A percentile compares a stretch with the other conserved stretches of the same genome.
Evolutionary conservation across 2,329 filamentous ascomycete species (phyloP).

Genomic region (Chrysoporthe cubensis): DNA sequence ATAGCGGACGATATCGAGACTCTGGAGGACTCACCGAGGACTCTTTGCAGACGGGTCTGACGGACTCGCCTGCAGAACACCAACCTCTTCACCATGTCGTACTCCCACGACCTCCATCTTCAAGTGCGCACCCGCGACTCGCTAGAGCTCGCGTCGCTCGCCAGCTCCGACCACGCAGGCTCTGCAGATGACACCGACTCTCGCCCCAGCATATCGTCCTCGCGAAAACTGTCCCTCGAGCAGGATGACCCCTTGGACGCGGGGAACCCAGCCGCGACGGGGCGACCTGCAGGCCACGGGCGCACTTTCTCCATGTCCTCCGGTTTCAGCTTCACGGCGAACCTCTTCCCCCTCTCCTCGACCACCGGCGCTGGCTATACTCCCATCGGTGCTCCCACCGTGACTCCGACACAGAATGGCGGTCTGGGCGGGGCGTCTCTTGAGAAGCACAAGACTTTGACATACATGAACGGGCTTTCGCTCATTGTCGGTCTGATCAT

Average conservation of each 20-base stretch:
- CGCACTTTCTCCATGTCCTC: conserved; percentile 90
- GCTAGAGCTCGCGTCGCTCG: conserved; percentile 92
- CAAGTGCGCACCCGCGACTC: conserved; percentile 75
- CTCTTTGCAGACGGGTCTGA: conserved; percentile 12
- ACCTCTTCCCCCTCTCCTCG: conserved; percentile 88
- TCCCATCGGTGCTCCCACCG: conserved; percentile 77
- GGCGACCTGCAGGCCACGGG: conserved; percentile 45
- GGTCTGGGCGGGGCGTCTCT: conserved; percentile 75
- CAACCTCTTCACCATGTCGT: conserved; percentile 39
- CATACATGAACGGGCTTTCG: conserved; percentile 90
- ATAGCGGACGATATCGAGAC: conserved; percentile 21
- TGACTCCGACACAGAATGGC: conserved; percentile 55
- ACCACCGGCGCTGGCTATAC: conserved; percentile 77
- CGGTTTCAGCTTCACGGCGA: conserved; percentile 93
- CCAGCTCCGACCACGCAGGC: conserved; percentile 74
- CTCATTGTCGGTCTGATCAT: conserved; percentile 93
- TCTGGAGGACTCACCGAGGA: conserved; percentile 11
- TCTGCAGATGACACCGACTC: conserved; percentile 69
- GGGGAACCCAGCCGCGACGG: conserved; percentile 55
- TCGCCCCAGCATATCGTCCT: conserved; percentile 87
- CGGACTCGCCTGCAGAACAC: conserved; percentile 14
- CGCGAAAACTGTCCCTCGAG: conserved; percentile 85
- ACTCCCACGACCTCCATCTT: conserved; percentile 48
- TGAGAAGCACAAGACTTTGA: conserved; percentile 95
- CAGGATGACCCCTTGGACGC: conserved; percentile 79